Evolutionary conservation across 345 rosid species (phyloP).

Genomic region (Syzygium grande): DNA sequence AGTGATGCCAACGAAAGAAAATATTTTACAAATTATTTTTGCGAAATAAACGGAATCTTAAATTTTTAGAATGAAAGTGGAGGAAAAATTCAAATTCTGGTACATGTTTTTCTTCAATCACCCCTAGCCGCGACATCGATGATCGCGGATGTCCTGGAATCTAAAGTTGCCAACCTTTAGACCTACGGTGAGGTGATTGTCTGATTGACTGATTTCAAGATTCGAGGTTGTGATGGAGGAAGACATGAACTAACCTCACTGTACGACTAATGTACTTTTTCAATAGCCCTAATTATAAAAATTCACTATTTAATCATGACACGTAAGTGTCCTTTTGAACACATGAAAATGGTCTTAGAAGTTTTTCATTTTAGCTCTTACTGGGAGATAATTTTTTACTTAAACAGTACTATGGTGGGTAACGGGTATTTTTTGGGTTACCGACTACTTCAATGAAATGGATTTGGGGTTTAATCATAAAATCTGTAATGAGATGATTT

Average conservation of each 20-base stretch:
- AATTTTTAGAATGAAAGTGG: background rate
- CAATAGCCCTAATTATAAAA: background rate
- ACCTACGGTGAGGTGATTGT: background rate
- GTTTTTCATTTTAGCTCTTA: background rate
- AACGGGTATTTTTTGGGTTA: background rate
- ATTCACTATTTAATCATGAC: background rate
- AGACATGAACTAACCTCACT: background rate
- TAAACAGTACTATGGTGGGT: background rate
- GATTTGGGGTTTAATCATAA: background rate
- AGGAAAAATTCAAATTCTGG: background rate
- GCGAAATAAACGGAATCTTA: too few species aligned
- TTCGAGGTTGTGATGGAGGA: background rate
- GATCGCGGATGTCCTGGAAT: background rate
- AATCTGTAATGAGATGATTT: background rate
- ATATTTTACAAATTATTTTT: too few species aligned
- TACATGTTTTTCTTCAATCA: background rate
- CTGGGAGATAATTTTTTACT: background rate
- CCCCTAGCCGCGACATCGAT: background rate
- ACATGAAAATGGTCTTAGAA: background rate
- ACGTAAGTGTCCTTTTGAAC: background rate
- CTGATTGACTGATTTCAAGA: background rate
- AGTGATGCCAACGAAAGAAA: too few species aligned
- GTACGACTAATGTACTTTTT: background rate
- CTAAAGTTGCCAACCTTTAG: background rate
- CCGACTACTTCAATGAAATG: background rate